These are phyloP conservation scores for Grigorovia yakushimaensis DNA, from an alignment of 805 yeast species.

Conservation along the genomic window DNA sequence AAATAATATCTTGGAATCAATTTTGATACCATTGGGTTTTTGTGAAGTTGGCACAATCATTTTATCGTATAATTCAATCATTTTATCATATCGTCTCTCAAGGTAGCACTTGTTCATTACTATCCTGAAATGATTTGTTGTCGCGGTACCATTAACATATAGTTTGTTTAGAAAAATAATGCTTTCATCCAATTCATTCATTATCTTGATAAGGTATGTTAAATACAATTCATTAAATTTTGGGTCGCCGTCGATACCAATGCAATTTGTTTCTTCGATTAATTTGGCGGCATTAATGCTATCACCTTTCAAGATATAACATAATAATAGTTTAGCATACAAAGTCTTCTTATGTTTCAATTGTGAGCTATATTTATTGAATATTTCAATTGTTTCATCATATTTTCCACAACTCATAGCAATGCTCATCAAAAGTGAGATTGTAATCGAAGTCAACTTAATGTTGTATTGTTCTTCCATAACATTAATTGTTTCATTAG, in stretches of 20 bases:
- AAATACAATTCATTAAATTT: conserved; percentile 3
- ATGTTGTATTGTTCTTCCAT: conserved; percentile 24
- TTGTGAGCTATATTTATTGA: conserved; percentile 10
- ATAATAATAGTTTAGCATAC: not conserved
- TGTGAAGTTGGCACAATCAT: conserved; percentile 16
- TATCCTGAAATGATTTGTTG: conserved; percentile 20
- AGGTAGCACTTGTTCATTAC: conserved; percentile 26
- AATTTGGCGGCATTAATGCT: not conserved
- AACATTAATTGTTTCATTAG: conserved; percentile 23
- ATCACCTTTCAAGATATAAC: not conserved
- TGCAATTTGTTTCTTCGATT: not conserved
- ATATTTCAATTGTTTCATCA: conserved; percentile 14
- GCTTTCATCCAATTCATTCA: conserved; percentile 16
- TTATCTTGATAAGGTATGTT: conserved; percentile 9
- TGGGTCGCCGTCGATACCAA: not conserved
- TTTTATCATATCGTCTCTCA: conserved; percentile 19
- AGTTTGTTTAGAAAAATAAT: conserved; percentile 14
- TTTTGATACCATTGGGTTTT: conserved; percentile 2
- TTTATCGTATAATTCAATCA: conserved; percentile 20
- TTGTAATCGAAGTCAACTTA: conserved; percentile 18
- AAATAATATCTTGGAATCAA: conserved; percentile 23
- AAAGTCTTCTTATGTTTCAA: not conserved
- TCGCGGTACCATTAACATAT: conserved; percentile 9
- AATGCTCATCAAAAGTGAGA: conserved; percentile 22
- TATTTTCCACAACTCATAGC: conserved; percentile 16